Evolutionary conservation across 768 basidiomycete species (phyloP).

Genomic region (Clavulina sp.): DNA sequence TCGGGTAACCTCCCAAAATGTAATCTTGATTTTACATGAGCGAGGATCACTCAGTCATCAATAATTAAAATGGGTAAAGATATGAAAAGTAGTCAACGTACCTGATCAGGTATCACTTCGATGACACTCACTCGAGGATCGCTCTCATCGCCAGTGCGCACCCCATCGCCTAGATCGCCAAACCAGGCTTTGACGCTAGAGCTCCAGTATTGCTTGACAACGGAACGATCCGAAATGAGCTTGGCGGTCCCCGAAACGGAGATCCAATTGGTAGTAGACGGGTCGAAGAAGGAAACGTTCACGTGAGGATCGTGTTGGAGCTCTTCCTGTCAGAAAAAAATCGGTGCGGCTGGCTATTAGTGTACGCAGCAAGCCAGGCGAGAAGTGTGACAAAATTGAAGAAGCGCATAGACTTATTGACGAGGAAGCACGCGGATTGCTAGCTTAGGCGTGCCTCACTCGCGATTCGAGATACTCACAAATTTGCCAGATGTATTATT

Average conservation of each 20-base stretch:
- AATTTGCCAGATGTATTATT: constrained; percentile 61
- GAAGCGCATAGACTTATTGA: background rate
- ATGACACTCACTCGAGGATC: constrained; percentile 72
- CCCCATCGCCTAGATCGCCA: constrained; percentile 68
- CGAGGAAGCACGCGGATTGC: background rate
- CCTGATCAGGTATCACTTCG: constrained; percentile 55
- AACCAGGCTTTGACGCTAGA: constrained; percentile 56
- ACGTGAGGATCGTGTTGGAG: constrained; percentile 58
- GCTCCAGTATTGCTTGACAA: constrained; percentile 47
- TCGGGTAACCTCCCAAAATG: constrained; percentile 60
- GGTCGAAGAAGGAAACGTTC: constrained; percentile 65
- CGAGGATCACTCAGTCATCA: background rate
- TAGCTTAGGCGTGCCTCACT: too few species aligned
- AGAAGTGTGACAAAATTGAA: background rate
- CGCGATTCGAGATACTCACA: background rate
- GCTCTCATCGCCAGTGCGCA: constrained; percentile 60
- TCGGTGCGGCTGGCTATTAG: constrained; percentile 16
- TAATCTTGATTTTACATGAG: constrained; percentile 26
- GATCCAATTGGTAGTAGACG: constrained; percentile 31
- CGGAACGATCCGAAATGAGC: constrained; percentile 39
- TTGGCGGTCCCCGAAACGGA: constrained; percentile 24
- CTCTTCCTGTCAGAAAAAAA: constrained; percentile 33
- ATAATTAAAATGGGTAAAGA: background rate
- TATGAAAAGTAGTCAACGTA: constrained; percentile 5
- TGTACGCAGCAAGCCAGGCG: background rate